Evolutionary conservation across 352 stramenopile genomes (phyloP).

Genomic region (Phytophthora boehmeriae): DNA sequence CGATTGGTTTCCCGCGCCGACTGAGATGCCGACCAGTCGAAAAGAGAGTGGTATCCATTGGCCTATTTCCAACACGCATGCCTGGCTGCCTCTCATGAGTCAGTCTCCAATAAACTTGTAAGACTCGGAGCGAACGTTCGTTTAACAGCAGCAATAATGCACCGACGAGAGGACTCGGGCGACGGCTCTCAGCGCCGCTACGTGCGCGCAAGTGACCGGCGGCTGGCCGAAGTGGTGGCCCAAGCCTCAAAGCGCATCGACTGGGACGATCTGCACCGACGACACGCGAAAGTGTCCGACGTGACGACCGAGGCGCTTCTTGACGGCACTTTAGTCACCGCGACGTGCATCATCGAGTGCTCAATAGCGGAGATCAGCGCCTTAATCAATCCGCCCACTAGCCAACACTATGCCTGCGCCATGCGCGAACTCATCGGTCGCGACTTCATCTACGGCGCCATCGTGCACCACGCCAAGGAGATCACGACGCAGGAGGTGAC

Average conservation of each 20-base stretch:
- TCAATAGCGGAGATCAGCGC: conserved; percentile 46
- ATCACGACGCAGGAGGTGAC: conserved; percentile 31
- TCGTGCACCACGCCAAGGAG: conserved; percentile 44
- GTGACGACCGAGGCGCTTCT: conserved; percentile 31
- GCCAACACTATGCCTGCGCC: conserved; percentile 34
- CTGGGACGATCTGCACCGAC: conserved; percentile 26
- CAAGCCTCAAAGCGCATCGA: conserved; percentile 33
- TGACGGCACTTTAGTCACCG: conserved; percentile 38
- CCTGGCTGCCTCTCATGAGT: conserved; percentile 21
- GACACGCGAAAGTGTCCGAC: conserved; percentile 22
- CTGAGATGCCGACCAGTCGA: conserved; percentile 3
- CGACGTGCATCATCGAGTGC: conserved; percentile 40
- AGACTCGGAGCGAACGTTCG: conserved; percentile 13
- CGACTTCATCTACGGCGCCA: conserved; percentile 55
- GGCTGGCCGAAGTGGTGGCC: conserved; percentile 42
- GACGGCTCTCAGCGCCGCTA: conserved; percentile 35
- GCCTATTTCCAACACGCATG: background rate
- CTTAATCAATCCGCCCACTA: conserved; percentile 38
- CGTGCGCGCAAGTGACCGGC: conserved; percentile 50
- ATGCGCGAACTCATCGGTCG: conserved; percentile 53
- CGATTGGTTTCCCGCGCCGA: background rate
- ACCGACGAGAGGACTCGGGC: conserved; percentile 10
- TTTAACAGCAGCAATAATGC: background rate
- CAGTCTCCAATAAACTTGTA: background rate
- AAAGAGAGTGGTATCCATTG: background rate